Base-by-base conservation (phyloP, 805 yeast genomes). In the Tetrapisispora nanseiensis region DNA sequence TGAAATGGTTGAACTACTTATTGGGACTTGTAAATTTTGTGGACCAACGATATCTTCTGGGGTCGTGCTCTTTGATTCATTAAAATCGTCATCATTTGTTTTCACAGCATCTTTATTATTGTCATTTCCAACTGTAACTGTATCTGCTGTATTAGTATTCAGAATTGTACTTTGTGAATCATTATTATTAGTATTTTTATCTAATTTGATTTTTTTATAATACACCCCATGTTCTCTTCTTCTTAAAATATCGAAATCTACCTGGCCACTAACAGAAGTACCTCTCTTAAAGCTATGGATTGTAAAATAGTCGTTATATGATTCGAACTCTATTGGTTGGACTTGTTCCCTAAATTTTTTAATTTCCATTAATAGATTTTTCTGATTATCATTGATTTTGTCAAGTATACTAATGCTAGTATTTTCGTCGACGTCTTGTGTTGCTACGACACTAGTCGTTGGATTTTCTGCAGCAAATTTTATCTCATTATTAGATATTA, bases 311-410 rank as follows among this genome's bases (percentile, higher is more conserved):
- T 61, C 62, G 27, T 47, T 46, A 39, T 62, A 62, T 4, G 65
- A 54, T 46, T 62, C 67, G 46, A 61, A 62, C 37, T 62, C 67
- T 18, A 52, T 29, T 3, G 62, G 62, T 19, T 43, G 37, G 3
- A 61, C 42, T 13, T 8, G 42, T 30, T 13, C 16, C 12, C 22
- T 24, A 26, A 41, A 36, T 23, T 30, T 29, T 15, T 31, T 26
- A 13, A 37, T 41, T 11, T 36, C 36, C 7, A 28, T 15, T 8
- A 18, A 7, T 21, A 38, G 19, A 6, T 23, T 18, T 2, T 21
- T 30, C 16, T 32, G 28, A 12, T 18, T 37, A 3, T 10, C 11
- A 15, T 23, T 33, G 9, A 33, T 33, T 15, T 15, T 16, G 2
- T 23, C 29, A 8, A 22, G 15, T 2, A 18, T 12, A n/a, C 29